Base-by-base conservation (phyloP, 2,329 filamentous ascomycete species). In the Ophiostoma ulmi region DNA sequence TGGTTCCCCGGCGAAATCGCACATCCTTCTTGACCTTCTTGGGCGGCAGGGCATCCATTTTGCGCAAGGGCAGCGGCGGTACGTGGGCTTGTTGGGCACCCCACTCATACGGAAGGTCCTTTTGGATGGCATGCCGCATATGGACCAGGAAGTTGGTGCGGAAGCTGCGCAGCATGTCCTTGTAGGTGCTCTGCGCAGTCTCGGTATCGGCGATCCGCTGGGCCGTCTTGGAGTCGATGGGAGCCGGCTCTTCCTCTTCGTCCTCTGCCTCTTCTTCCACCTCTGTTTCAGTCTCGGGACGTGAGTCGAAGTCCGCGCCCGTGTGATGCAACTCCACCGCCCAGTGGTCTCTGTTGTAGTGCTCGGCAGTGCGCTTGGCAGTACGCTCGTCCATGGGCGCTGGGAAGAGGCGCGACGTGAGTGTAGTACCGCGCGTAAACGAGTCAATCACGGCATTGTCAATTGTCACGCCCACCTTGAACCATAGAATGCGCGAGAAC, bases 131-230 rank as follows among this genome's bases (percentile, higher is more conserved):
- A 26, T 69, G 38, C 5, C 66, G 67, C 65, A 67, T 31, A 39
- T 73, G 70, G 11, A 72, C 70, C 1, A 71, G 44, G n/a, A 74
- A 73, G 64, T 72, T 73, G 36, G 70, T 73, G 68, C 55, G 68
- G 44, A 68, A 73, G 63, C 38, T 38, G 22, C 71, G 70, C 8
- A 70, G 20, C 20, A 61, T 35, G 0, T 70, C 69, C 4, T 35
- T 44, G 52, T 58, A 66, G 2, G 31, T 39, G 10, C 64, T 38
- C 1, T 11, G 11, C 5, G 41, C 39, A 11, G 36, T 11, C 11
- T 70, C 22, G 20, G 26, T 38, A 10, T 63, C 36, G 13, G 69
- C 26, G 11, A 17, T 17, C 5, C 17, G 58, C 58, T 35, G 58
- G 2, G 58, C 26, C 58, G 26, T 14, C 58, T 26, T 10, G 14